phyloP scores from a whole-genome alignment of 495 filamentous ascomycete genomes.

The Aspergillus leporis region DNA sequence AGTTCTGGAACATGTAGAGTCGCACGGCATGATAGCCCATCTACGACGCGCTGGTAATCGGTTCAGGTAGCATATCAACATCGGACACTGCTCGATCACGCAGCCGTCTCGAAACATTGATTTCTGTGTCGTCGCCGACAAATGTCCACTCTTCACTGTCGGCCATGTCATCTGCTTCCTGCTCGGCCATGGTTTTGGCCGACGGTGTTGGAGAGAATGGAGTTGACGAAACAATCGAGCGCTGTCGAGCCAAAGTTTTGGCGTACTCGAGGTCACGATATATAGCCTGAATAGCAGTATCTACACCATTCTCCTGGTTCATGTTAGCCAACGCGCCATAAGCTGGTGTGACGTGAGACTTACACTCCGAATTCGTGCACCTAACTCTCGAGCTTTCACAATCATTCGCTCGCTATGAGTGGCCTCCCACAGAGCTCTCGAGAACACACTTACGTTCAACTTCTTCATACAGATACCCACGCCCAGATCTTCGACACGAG shows the following conservation, averaged over 20 bases:
- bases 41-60: background rate
- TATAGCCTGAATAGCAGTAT: conserved; percentile 84
- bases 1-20: background rate
- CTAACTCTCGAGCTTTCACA: conserved; percentile 74
- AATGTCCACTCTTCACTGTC: conserved; percentile 71
- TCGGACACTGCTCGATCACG: conserved; percentile 35
- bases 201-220: conserved; percentile 43
- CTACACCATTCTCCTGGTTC: conserved; percentile 81
- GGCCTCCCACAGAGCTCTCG: conserved; percentile 86
- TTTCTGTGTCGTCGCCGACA: conserved; percentile 65
- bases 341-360: conserved; percentile 26
- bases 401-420: conserved; percentile 89
- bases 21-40: background rate
- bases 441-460: conserved; percentile 79
- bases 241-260: conserved; percentile 75
- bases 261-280: conserved; percentile 97
- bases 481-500: conserved; percentile 84
- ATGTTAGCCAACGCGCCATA: conserved; percentile 6
- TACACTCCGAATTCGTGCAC: conserved; percentile 84
- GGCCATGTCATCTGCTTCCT: conserved; percentile 44
- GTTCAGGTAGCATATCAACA: conserved; percentile 20
- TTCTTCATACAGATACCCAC: conserved; percentile 90
- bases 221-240: conserved; percentile 41
- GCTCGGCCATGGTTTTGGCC: conserved; percentile 33
- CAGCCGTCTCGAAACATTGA: conserved; percentile 49